Percentiles rank a stretch among this genome's conserved stretches.
Evolutionary conservation across 805 yeast genomes (phyloP).

Genomic region (Grigorovia humatica): DNA sequence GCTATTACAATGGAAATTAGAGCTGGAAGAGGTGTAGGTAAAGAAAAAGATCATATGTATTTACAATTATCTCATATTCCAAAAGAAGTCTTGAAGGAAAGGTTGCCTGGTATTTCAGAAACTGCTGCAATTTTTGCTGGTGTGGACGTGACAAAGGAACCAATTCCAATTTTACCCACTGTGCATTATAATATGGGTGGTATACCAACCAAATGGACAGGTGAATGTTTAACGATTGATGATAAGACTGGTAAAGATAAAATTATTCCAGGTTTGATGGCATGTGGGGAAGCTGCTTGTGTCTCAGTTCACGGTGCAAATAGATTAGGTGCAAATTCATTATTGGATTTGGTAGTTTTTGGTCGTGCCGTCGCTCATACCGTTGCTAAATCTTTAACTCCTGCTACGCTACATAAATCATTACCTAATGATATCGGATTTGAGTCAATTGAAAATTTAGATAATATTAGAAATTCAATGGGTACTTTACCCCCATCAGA

Average conservation of each 20-base stretch:
- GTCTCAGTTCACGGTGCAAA: conserved; percentile 99
- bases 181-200: conserved; percentile 99
- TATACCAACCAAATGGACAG: conserved; percentile 95
- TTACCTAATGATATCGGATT: conserved; percentile 79
- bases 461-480: conserved; percentile 70
- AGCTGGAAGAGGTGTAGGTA: conserved; percentile 99
- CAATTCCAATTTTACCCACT: conserved; percentile 95
- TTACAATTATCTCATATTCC: conserved; percentile 93
- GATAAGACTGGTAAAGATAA: conserved; percentile 78
- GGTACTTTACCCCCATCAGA: conserved; percentile 81
- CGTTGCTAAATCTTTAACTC: conserved; percentile 72
- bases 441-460: conserved; percentile 84
- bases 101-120: conserved; percentile 98
- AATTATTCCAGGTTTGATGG: conserved; percentile 84
- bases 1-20: conserved; percentile 98
- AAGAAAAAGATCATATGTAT: conserved; percentile 87
- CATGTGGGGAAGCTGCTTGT: conserved; percentile 99
- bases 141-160: conserved; percentile 98
- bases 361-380: conserved; percentile 98
- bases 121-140: conserved; percentile 98
- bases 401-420: conserved; percentile 79
- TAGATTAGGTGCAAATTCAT: conserved; percentile 97
- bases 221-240: conserved; percentile 81
- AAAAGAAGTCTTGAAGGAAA: conserved; percentile 79
- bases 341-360: conserved; percentile 90